A percentile compares a stretch with the other conserved stretches of the same genome.
These are phyloP conservation scores for Phialophora tarda DNA, from an alignment of 2,329 filamentous ascomycete genomes.

Conservation along the genomic window DNA sequence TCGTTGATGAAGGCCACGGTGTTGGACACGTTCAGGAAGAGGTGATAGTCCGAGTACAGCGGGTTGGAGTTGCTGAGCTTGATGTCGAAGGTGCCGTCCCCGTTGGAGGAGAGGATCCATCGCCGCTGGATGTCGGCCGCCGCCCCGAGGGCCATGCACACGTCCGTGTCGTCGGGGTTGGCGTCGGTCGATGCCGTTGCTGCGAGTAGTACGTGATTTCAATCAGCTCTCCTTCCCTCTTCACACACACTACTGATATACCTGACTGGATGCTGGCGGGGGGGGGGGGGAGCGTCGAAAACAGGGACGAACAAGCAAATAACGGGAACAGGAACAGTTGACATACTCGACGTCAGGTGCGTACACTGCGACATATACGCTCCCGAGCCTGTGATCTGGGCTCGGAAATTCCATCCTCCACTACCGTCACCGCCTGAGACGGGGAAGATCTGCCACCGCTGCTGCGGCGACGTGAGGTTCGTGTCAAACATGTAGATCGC, in stretches of 20 bases:
- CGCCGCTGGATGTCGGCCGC: conserved; percentile 7
- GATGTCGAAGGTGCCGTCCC: conserved; percentile 9
- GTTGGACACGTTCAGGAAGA: not conserved
- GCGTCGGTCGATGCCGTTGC: conserved; percentile 3
- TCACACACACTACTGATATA: not conserved
- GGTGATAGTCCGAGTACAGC: conserved; percentile 8
- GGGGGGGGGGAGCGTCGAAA: too few relatives aligned
- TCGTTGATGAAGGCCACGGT: conserved; percentile 4
- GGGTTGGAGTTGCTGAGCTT: conserved; percentile 5
- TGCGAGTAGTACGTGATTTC: not conserved
- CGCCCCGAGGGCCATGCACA: conserved; percentile 6
- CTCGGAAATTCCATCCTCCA: conserved; percentile 7
- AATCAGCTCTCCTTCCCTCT: not conserved
- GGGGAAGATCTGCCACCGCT: conserved; percentile 11
- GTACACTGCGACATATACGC: conserved; percentile 5
- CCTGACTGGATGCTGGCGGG: not conserved
- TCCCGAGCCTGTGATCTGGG: conserved; percentile 12
- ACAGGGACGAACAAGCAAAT: not conserved
- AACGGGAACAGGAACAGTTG: not conserved
- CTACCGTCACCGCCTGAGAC: not conserved
- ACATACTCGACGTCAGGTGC: not conserved
- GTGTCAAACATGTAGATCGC: conserved; percentile 7
- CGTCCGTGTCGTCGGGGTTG: not conserved
- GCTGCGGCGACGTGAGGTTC: conserved; percentile 9
- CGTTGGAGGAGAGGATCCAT: conserved; percentile 6